Percentiles rank a stretch among this genome's conserved stretches.
Evolutionary conservation across 2,329 filamentous ascomycete genomes (phyloP).

Genomic region (Cladosporium austrohemisphaericum): DNA sequence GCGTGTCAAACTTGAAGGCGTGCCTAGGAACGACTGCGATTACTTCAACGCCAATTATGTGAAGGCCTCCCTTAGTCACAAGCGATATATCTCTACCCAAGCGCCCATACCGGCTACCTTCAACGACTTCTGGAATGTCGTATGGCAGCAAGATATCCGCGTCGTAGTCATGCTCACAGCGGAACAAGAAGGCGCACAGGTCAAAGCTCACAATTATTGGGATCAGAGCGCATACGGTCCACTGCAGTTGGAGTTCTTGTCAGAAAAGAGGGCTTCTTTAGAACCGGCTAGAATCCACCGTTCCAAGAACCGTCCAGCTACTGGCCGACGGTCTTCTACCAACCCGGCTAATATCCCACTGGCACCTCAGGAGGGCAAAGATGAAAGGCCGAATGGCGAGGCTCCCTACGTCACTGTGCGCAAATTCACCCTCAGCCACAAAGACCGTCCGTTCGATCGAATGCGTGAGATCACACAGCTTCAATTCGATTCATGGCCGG

Average conservation of each 20-base stretch:
- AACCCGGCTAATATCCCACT: slow-evolving; percentile 27
- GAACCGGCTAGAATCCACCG: slow-evolving; percentile 56
- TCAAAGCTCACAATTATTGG: slow-evolving; percentile 97
- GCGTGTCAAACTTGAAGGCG: slow-evolving; percentile 72
- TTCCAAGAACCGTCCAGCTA: slow-evolving; percentile 36
- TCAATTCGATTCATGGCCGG: slow-evolving; percentile 94
- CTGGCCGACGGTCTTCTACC: slow-evolving; percentile 35
- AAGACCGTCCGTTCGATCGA: slow-evolving; percentile 72
- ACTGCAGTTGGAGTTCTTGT: slow-evolving; percentile 70
- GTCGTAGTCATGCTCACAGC: slow-evolving; percentile 97
- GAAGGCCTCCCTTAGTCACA: slow-evolving; percentile 74
- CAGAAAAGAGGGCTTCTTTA: slow-evolving; percentile 77
- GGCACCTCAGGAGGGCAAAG: slow-evolving; percentile 25
- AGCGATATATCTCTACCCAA: slow-evolving; percentile 92
- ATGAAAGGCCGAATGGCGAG: slow-evolving; percentile 42
- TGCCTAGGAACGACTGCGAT: slow-evolving; percentile 69
- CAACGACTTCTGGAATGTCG: slow-evolving; percentile 93
- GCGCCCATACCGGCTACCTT: slow-evolving; percentile 91
- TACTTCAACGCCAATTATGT: slow-evolving; percentile 95
- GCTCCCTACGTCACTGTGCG: slow-evolving; percentile 75
- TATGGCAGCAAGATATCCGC: slow-evolving; percentile 95
- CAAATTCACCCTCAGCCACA: slow-evolving; percentile 79
- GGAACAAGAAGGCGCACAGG: slow-evolving; percentile 84
- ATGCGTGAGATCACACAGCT: slow-evolving; percentile 92
- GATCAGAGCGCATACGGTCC: slow-evolving; percentile 71